Evolutionary conservation across 352 stramenopile species (phyloP), one percentile per base, ranked within the genome.

Genomic region (Thalassiosira livingstoniorum): DNA sequence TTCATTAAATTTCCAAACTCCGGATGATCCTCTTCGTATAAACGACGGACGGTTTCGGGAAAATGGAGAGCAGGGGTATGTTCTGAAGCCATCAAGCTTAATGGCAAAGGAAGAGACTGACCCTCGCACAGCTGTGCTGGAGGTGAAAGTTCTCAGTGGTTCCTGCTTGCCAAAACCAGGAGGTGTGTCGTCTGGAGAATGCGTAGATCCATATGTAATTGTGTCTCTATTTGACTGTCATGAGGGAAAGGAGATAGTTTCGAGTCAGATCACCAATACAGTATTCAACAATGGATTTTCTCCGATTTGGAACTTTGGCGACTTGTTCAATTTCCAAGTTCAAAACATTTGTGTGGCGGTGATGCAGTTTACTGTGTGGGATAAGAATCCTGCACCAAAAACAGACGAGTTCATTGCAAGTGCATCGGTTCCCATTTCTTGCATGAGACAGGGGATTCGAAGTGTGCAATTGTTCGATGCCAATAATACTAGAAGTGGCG

Each of bases 1-100:
- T 11, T 94, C 95, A 31, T 76, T 98, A 2, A 98, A 98, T 79
- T 97, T 96, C 84, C 95, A 98, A 89, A 97, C 94, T 0, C 63
- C 70, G 27, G 90, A 94, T 73, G 81, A 93, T 3, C 39, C 79
- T 51, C 84, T 97, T 68, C 85, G 86, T 34, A 70, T 97, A 13
- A 97, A 97, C 82, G 88, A 96, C 86, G 95, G 95, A 47, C 85
- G 93, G 11, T 98, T 97, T 80, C 72, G 87, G 23, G 89, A 97
- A 76, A 98, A 97, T 87, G 95, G 94, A 29, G 85, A 82, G 42
- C 94, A 88, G 53, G 95, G 95, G 5, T 98, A 97, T 85, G 89
- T 98, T 4, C 72, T 96, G 15, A 97, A 97, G 80, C 93, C 95
- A 13, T 68, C 79, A 10, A 91, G 65, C 23, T 77, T 97, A 23